Evolutionary conservation across 2,329 filamentous ascomycete genomes (phyloP), one percentile per base, ranked within the genome.

Genomic region (Cladophialophora carrionii): DNA sequence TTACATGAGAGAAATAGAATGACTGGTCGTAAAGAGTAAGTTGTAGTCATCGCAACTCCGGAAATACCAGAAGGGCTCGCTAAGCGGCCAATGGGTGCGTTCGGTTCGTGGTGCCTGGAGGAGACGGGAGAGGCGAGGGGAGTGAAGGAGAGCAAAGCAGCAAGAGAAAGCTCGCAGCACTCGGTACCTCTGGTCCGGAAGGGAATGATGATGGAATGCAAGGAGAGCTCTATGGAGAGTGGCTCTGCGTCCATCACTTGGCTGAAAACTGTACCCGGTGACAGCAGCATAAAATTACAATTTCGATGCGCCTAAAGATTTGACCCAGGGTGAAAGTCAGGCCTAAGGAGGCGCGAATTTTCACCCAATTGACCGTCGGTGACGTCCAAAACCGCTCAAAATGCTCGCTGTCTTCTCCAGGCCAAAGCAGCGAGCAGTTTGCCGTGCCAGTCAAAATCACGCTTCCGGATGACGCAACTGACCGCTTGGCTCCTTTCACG

Each of bases 1-100:
- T 68, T 68, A 68, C 63, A 61, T 51, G 61, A 68, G 63, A 68
- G 66, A 68, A 68, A 68, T 66, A 32, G 46, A 53, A 26, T 53
- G 66, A 68, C 60, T 68, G 66, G 66, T 31, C 22, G 37, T 24
- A 9, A 56, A 32, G 43, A 56, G 41, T 32, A 48, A 57, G 31
- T 59, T 68, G 66, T 65, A 65, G 66, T 68, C 65, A 68, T 60
- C 37, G 43, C 31, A 58, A 58, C 17, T 58, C 17, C 26, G 26
- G 41, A 34, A 43, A n/a, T 10, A n/a, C 37, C 37, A 43, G 37
- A 58, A 34, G 6, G 56, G 41, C 20, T 48, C 46, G 37, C 48
- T 51, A 26, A 37, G 46, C 6, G 57, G n/a, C 56, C 56, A 58
- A 58, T 58, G 57, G 20, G 10, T 17, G 57, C n/a, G 29, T 26